Conservation (phyloP, 495 filamentous ascomycete genomes). For the Cenococcum geophilum region DNA sequence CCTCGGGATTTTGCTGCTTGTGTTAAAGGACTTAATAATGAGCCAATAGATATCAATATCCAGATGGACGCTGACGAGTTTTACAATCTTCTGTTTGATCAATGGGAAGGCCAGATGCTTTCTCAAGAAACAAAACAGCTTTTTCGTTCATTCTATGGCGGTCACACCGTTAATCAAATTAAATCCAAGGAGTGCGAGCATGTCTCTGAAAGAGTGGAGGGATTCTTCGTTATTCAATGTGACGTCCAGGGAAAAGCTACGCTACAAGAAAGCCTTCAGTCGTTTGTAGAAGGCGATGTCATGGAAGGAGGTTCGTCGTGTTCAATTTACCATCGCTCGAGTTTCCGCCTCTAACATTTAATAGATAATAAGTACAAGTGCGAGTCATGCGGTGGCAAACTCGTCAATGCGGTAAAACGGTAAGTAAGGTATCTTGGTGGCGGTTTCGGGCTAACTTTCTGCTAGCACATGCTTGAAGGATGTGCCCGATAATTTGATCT, state of each 20-base stretch:
- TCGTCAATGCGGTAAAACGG: slow-evolving; percentile 90
- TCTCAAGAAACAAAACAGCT: slow-evolving; percentile 59
- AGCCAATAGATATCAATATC: slow-evolving; percentile 74
- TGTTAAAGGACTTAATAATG: slow-evolving; percentile 77
- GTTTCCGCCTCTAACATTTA: slow-evolving; percentile 10
- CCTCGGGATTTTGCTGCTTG: slow-evolving; percentile 64
- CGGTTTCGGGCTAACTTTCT: not conserved
- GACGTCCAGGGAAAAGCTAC: slow-evolving; percentile 89
- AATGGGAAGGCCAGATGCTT: slow-evolving; percentile 79
- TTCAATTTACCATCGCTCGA: slow-evolving; percentile 19
- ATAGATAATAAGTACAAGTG: slow-evolving; percentile 98
- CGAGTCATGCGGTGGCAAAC: slow-evolving; percentile 74
- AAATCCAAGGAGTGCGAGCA: slow-evolving; percentile 91
- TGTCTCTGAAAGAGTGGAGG: slow-evolving; percentile 82
- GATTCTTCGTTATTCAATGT: slow-evolving; percentile 93
- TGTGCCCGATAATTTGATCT: slow-evolving; percentile 89
- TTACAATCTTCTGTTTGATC: slow-evolving; percentile 86
- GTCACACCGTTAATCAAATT: slow-evolving; percentile 88
- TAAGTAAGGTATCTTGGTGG: slow-evolving; percentile 2
- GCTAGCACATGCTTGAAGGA: slow-evolving; percentile 80
- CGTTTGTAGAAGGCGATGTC: slow-evolving; percentile 91
- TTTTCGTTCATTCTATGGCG: slow-evolving; percentile 83
- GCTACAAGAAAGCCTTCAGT: slow-evolving; percentile 80
- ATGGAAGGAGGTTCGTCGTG: slow-evolving; percentile 75
- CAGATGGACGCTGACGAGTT: slow-evolving; percentile 99